Conservation (phyloP, 2,329 filamentous ascomycete genomes). For the Aspergillus felis region DNA sequence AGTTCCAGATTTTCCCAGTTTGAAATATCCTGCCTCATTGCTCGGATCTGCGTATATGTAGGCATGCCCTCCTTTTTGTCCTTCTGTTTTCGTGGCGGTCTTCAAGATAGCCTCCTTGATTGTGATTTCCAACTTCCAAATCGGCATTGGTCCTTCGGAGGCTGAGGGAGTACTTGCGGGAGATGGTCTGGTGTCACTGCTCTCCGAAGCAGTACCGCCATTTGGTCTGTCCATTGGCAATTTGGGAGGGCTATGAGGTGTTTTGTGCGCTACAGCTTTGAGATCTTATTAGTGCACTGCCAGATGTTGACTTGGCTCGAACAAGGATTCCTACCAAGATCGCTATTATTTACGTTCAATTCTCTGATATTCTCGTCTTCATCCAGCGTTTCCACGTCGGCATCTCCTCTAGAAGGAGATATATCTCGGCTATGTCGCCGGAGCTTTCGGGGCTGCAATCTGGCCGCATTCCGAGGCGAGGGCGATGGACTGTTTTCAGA, state of each 20-base stretch:
- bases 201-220: not conserved
- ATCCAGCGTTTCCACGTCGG: not conserved
- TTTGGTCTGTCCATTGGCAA: not conserved
- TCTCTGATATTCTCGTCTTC: not conserved
- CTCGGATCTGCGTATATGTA: not conserved
- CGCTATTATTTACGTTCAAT: not conserved
- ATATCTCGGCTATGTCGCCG: not conserved
- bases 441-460: not conserved
- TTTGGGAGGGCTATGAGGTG: not conserved
- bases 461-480: no score
- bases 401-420: not conserved
- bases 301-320: not conserved
- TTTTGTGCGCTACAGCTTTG: not conserved
- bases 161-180: not conserved
- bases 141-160: not conserved
- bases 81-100: not conserved
- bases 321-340: not conserved
- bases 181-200: not conserved
- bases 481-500: no score
- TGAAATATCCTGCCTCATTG: not conserved
- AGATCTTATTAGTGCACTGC: not conserved
- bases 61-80: not conserved
- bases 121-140: not conserved
- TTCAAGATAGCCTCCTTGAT: not conserved
- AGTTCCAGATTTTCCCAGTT: not conserved